These are phyloP conservation scores for Monilinia vaccinii-corymbosi DNA, from an alignment of 2,329 filamentous ascomycete genomes.

Conservation along the genomic window DNA sequence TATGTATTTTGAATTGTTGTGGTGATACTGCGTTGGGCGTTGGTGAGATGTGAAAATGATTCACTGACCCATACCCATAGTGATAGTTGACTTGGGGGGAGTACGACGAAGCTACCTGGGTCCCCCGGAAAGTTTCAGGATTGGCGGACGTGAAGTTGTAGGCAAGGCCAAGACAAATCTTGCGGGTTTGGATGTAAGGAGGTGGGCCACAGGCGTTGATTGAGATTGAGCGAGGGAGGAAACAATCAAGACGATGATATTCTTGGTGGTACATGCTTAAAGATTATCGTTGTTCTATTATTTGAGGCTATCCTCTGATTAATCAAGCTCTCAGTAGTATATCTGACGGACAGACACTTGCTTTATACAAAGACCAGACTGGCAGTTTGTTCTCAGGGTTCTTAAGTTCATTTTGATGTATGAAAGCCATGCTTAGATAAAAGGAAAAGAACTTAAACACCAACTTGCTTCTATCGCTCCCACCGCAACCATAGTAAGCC, in stretches of 20 bases:
- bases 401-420: not conserved
- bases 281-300: too few relatives aligned
- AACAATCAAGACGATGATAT: too few relatives aligned
- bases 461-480: not conserved
- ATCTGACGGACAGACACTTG: too few relatives aligned
- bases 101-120: constrained; percentile 34
- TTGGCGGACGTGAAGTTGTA: constrained; percentile 14
- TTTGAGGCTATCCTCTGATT: too few relatives aligned
- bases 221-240: not conserved
- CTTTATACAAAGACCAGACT: not conserved
- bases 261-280: too few relatives aligned
- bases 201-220: constrained; percentile 1
- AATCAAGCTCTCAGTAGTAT: too few relatives aligned
- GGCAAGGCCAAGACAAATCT: constrained; percentile 20
- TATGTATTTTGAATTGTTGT: not conserved
- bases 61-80: not conserved
- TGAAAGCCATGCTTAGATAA: not conserved
- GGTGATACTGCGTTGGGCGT: too few relatives aligned
- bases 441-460: too few relatives aligned
- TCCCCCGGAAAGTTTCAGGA: constrained; percentile 32
- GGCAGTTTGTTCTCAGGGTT: not conserved
- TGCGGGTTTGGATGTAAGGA: constrained; percentile 9
- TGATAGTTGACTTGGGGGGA: constrained; percentile 35
- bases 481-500: not conserved
- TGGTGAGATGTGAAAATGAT: too few relatives aligned